These are phyloP conservation scores for Tolypocladium pustulatum DNA, from an alignment of 2,329 filamentous ascomycete species.

Conservation along the genomic window DNA sequence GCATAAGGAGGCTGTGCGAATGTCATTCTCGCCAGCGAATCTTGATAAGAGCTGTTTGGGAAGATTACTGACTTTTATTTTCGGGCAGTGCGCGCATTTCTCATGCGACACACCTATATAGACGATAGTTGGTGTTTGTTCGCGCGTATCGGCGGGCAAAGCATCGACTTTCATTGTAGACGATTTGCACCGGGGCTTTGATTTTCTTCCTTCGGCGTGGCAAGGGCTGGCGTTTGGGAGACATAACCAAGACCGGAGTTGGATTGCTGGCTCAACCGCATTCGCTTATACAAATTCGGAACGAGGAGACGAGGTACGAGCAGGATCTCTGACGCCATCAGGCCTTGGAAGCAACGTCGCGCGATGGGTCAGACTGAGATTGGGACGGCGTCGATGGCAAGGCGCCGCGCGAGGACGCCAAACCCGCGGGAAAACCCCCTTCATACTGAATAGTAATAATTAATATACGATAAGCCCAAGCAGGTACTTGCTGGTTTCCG, in stretches of 20 bases:
- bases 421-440: constrained; percentile 3
- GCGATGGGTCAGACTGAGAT: neutral
- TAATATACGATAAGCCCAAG: constrained; percentile 7
- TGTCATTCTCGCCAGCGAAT: neutral
- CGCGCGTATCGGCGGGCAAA: constrained; percentile 31
- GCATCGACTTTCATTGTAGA: constrained; percentile 28
- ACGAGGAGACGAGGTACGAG: constrained; percentile 1
- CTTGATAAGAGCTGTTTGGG: constrained; percentile 1
- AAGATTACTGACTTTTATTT: too few species aligned
- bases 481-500: neutral
- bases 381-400: neutral
- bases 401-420: neutral
- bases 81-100: neutral
- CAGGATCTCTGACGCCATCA: neutral
- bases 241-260: neutral
- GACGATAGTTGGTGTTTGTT: constrained; percentile 32
- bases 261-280: constrained; percentile 16
- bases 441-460: constrained; percentile 11
- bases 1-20: constrained; percentile 14
- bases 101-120: constrained; percentile 30
- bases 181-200: constrained; percentile 25
- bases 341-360: neutral
- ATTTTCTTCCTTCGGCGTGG: constrained; percentile 19
- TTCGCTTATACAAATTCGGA: constrained; percentile 27
- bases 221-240: constrained; percentile 32